Base-by-base conservation (phyloP, 2,329 filamentous ascomycete species). In the Aspergillus tubingensis region DNA sequence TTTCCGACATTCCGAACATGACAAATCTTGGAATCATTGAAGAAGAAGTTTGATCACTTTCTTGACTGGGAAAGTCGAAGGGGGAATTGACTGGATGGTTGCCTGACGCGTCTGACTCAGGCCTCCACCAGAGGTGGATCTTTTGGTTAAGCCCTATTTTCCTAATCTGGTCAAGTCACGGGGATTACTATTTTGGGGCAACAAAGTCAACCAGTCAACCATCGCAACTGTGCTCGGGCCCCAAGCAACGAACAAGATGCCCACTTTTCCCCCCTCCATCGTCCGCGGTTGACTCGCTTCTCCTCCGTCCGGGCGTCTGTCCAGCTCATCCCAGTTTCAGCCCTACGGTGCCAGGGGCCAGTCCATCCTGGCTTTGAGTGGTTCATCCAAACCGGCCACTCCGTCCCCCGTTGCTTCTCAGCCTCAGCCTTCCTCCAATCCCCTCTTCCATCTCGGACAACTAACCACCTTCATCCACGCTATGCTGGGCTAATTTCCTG, bases 301-400 rank as follows among this genome's bases (percentile, higher is more conserved):
- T 49, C 23, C 13, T 49, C 47, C 47, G 47, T 49, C 44, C 44
- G 19, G 21, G 19, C 23, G 21, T 48, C 19, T 48, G 25, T 49
- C 44, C 44, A 30, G 15, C 25, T n/a, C 44, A 49, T 49, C 25
- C 25, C 47, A 27, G 47, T 50, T 50, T 50, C 47, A 50, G 47
- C 47, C 47, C 47, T 50, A 50, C 25, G 47, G 47, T 50, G 47
- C n/a, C 41, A 44, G 41, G 41, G 41, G 19, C 41, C 41, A 44
- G 19, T 21, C 6, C 10, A 23, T 15, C 41, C 8, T 17, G 41
- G 8, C 5, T 27, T 27, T 27, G 23, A 50, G 21, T 49, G 44
- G 44, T 27, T 49, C 44, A n/a, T 49, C 21, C 21, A 27, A 17
- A 17, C 25, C 25, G 47, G 23, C 47, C 27, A 8, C 25, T 32